Evolutionary conservation across 352 stramenopile genomes (phyloP).

Genomic region (Globisporangium cystogenes): DNA sequence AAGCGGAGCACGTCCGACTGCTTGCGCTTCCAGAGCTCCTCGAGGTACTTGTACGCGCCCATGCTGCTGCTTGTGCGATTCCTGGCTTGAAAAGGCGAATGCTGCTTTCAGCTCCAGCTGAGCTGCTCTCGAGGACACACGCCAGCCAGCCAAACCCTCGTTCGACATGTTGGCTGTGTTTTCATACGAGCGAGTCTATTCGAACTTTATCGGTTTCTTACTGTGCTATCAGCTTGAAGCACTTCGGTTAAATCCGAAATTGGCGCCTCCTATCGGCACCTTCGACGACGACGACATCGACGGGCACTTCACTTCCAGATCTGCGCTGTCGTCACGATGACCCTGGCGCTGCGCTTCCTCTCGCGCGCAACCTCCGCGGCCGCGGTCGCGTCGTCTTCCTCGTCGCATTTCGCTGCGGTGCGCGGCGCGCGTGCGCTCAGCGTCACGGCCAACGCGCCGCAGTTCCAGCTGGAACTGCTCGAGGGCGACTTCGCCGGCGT

Average conservation of each 20-base stretch:
- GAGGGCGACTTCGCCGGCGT: constrained; percentile 46
- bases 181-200: neutral
- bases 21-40: constrained; percentile 99
- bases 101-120: too few species aligned
- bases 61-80: constrained; percentile 62
- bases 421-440: constrained; percentile 11
- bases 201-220: neutral
- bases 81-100: constrained; percentile 41
- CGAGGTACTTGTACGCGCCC: constrained; percentile 99
- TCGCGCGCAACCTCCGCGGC: neutral
- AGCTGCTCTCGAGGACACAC: too few species aligned
- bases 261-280: too few species aligned
- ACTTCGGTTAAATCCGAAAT: neutral
- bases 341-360: constrained; percentile 11
- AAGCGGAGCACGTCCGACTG: constrained; percentile 99
- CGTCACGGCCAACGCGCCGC: constrained; percentile 13
- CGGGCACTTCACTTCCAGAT: constrained; percentile 1
- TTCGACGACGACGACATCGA: neutral
- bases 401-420: neutral
- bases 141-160: constrained; percentile 7
- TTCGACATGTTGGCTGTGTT: constrained; percentile 5
- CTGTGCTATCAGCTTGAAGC: neutral
- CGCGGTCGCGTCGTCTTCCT: neutral
- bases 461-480: constrained; percentile 63
- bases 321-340: neutral